phyloP scores from a whole-genome alignment of 1,139 yeast genomes.

The Suhomyces yuchorum region DNA sequence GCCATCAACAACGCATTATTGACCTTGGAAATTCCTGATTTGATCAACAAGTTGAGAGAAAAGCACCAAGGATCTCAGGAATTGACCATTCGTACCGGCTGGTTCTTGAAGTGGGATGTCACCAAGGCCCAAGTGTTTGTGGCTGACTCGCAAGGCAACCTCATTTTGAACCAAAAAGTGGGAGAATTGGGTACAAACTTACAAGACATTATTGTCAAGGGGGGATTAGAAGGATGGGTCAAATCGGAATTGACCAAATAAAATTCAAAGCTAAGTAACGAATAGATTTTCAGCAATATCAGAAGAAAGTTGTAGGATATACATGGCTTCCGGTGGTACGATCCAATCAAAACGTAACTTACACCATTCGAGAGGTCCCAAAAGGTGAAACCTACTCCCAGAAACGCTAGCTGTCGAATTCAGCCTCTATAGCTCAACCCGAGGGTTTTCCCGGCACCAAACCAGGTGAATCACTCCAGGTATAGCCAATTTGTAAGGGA shows the following conservation, averaged over 20 bases:
- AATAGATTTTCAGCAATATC: background rate
- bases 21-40: conserved; percentile 88
- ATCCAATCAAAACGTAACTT: background rate
- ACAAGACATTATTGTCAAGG: conserved; percentile 95
- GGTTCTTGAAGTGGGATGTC: conserved; percentile 93
- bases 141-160: conserved; percentile 63
- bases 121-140: conserved; percentile 79
- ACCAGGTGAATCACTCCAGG: background rate
- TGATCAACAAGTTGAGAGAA: conserved; percentile 74
- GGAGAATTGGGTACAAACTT: conserved; percentile 94
- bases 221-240: conserved; percentile 99
- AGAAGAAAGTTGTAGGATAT: background rate
- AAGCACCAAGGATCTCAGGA: conserved; percentile 60
- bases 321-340: background rate
- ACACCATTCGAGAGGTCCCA: no score
- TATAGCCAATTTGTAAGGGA: background rate
- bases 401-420: no score
- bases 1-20: conserved; percentile 93
- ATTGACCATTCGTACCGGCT: conserved; percentile 91
- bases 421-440: no score
- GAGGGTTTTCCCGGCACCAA: no score
- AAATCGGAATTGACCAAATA: conserved; percentile 57
- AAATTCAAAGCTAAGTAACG: background rate
- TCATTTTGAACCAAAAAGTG: conserved; percentile 78
- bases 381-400: no score